These are phyloP conservation scores for Pugionium dolabratum DNA, from an alignment of 345 rosid species.

Conservation along the genomic window DNA sequence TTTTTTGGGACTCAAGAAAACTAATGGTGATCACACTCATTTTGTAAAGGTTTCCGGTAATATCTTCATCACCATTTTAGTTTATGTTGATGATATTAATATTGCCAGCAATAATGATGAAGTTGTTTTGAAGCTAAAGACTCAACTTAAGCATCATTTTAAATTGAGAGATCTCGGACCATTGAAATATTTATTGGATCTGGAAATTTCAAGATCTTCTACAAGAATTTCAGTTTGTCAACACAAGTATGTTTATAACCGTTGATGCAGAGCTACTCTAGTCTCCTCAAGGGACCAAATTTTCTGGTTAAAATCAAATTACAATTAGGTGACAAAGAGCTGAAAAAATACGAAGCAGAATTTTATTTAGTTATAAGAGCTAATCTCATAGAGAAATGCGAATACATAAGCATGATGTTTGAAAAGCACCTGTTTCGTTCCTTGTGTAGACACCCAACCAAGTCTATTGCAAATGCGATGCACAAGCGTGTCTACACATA, in stretches of 20 bases:
- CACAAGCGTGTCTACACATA: slow-evolving; percentile 94
- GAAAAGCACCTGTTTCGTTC: slow-evolving; percentile 61
- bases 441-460: slow-evolving; percentile 81
- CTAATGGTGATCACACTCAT: no score
- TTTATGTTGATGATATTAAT: no score
- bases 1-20: no score
- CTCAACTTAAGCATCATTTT: no score
- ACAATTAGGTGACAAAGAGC: neutral
- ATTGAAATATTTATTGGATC: no score
- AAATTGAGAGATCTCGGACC: no score
- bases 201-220: no score
- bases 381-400: neutral
- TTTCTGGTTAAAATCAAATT: slow-evolving; percentile 45
- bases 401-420: neutral
- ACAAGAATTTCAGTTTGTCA: no score
- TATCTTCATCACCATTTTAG: no score
- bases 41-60: no score
- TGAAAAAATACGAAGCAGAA: neutral
- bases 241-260: slow-evolving; percentile 45
- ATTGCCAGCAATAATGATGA: no score
- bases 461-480: slow-evolving; percentile 94
- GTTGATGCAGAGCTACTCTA: slow-evolving; percentile 73
- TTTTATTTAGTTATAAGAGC: neutral
- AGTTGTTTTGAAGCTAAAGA: no score
- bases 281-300: slow-evolving; percentile 88